Percentiles rank a stretch among this genome's conserved stretches.
Conservation (phyloP, 1,284 basidiomycete species). For the Hypsizygus ulmarius region DNA sequence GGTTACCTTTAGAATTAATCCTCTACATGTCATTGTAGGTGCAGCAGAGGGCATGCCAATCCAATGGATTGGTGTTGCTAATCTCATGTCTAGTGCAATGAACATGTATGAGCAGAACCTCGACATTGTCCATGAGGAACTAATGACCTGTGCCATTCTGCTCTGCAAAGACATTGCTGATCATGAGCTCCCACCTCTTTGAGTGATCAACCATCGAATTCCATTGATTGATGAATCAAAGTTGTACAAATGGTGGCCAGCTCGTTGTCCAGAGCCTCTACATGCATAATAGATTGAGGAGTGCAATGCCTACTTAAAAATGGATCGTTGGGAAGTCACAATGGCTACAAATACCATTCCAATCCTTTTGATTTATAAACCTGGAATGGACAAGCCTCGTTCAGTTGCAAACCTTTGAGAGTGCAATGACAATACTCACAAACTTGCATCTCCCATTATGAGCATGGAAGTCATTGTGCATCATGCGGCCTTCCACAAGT, state of each 20-base stretch:
- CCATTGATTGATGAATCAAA: conserved; percentile 29
- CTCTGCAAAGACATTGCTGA: conserved; percentile 23
- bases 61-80: conserved; percentile 15
- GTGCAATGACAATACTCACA: conserved; percentile 21
- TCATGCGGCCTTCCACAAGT: conserved; percentile 27
- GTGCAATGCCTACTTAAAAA: conserved; percentile 22
- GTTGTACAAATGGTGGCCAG: conserved; percentile 26
- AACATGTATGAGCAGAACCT: conserved; percentile 15
- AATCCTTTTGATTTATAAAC: conserved; percentile 26
- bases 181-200: conserved; percentile 27
- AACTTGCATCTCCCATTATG: conserved; percentile 19
- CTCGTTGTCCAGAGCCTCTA: conserved; percentile 27
- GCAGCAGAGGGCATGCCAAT: no score
- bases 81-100: conserved; percentile 16
- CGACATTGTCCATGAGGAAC: conserved; percentile 14
- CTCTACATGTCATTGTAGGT: conserved; percentile 21
- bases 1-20: conserved; percentile 19
- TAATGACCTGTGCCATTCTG: conserved; percentile 21
- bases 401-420: conserved; percentile 27
- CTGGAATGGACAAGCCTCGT: conserved; percentile 13
- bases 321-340: conserved; percentile 27
- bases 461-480: conserved; percentile 19
- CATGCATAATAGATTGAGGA: conserved; percentile 27
- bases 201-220: conserved; percentile 31
- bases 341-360: conserved; percentile 29